These are phyloP conservation scores for Parathielavia appendiculata DNA, from an alignment of 495 filamentous ascomycete genomes.

Conservation along the genomic window DNA sequence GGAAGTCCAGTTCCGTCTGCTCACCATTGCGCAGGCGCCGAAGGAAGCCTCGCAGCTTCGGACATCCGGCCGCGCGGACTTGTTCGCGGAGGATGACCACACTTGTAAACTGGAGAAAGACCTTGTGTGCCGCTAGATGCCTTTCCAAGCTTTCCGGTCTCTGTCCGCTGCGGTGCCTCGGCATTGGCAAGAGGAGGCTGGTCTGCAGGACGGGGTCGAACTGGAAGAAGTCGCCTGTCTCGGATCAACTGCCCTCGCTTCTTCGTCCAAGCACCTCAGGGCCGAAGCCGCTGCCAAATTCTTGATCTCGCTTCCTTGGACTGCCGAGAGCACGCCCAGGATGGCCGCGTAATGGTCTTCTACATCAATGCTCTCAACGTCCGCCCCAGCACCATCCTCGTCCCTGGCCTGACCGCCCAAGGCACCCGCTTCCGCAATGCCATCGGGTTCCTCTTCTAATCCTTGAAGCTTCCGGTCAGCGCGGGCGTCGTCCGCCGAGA, in stretches of 20 bases:
- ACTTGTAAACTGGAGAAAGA: conserved; percentile 11
- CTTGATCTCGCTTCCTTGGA: background rate
- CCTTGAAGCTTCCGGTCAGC: too few species aligned
- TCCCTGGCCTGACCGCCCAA: too few species aligned
- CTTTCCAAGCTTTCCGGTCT: too few species aligned
- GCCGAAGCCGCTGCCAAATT: background rate
- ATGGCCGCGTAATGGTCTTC: background rate
- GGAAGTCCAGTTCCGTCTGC: conserved; percentile 9
- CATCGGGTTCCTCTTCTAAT: too few species aligned
- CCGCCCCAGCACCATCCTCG: too few species aligned
- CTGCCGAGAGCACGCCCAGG: background rate
- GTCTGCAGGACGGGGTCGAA: too few species aligned
- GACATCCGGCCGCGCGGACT: conserved; percentile 6
- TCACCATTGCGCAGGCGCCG: conserved; percentile 5
- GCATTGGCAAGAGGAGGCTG: too few species aligned
- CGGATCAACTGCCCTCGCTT: background rate
- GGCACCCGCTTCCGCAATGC: too few species aligned
- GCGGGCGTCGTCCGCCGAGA: too few species aligned
- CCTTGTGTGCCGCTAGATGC: too few species aligned
- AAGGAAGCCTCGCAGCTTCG: conserved; percentile 6
- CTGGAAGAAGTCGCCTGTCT: too few species aligned
- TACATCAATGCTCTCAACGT: background rate
- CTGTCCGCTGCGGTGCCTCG: too few species aligned
- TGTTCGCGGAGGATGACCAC: conserved; percentile 15
- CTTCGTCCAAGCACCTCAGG: background rate